Evolutionary conservation across 2,329 filamentous ascomycete genomes (phyloP), one percentile per base, ranked within the genome.

Genomic region (Pseudophaeomoniella oleicola): DNA sequence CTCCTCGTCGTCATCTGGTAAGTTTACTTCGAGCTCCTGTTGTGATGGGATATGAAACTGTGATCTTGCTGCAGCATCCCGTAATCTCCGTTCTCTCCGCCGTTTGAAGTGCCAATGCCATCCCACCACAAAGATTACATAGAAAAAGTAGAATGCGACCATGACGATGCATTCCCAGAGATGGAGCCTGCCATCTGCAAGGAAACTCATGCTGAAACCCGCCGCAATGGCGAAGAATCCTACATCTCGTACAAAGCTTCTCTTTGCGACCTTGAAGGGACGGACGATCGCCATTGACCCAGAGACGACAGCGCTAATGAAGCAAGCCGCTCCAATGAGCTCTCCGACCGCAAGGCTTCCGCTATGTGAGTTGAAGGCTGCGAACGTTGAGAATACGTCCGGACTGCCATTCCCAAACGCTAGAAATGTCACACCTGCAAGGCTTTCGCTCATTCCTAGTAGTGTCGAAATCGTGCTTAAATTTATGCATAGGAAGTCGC

Each of bases 401-500:
- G 90, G 90, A 42, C 88, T 96, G 36, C 90, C 90, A 64, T 98
- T 98, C 45, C 90, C 90, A 59, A 98, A 92, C 5, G 90, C 90
- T 36, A 98, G 64, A 50, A 98, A 93, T 0, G 90, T 98, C 17
- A 98, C 92, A 22, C 90, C 90, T 0, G 90, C 86, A 59, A 98
- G 71, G 56, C 85, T 96, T 63, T 98, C 87, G 56, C 87, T 94
- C 65, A 98, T 79, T 14, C 88, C 87, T 17, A 96, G 68, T 36
- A 94, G 75, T 39, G 71, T 79, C 15, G 90, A 79, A 48, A 98
- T 90, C 10, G 90, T 96, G 57, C 83, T 90, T 19, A 98, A 70
- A 53, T 98, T 94, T 61, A 96, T 76, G 60, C 87, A 96, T 61
- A 98, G 90, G 65, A 98, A 98, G 61, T 98, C 90, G 59, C 86